A percentile compares a stretch with the other conserved stretches of the same genome.
phyloP scores from a whole-genome alignment of 495 filamentous ascomycete genomes.

The Lophiotrema nucula region DNA sequence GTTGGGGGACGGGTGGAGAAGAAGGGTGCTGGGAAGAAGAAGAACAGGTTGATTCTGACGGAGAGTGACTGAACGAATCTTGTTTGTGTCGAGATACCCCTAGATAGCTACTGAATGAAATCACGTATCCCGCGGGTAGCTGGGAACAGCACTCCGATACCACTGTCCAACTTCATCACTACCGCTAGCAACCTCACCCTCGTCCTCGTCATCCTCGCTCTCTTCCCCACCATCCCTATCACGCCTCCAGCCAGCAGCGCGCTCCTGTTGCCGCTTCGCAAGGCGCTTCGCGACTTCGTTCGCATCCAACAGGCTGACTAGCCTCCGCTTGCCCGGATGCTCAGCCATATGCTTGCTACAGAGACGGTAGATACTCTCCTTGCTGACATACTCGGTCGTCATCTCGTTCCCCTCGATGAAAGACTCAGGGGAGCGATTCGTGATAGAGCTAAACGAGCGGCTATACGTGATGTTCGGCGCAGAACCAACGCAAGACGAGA shows the following conservation, averaged over 20 bases:
- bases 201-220: neutral
- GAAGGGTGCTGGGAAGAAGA: too few relatives aligned
- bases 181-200: neutral
- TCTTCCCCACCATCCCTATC: neutral
- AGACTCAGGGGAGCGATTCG: conserved; percentile 2
- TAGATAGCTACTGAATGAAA: too few relatives aligned
- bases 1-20: too few relatives aligned
- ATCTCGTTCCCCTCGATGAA: conserved; percentile 33
- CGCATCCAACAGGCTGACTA: conserved; percentile 68
- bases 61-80: too few relatives aligned
- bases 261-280: conserved; percentile 34
- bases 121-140: too few relatives aligned
- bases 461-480: neutral
- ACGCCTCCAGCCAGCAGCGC: neutral
- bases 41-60: too few relatives aligned
- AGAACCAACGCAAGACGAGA: conserved; percentile 38
- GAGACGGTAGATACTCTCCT: conserved; percentile 28
- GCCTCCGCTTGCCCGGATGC: conserved; percentile 50
- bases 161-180: conserved; percentile 1
- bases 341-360: conserved; percentile 32
- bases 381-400: conserved; percentile 15
- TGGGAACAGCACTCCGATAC: neutral
- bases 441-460: neutral
- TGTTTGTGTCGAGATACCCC: too few relatives aligned
- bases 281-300: conserved; percentile 70